Base-by-base conservation (phyloP, 2,329 filamentous ascomycete genomes). In the Xylariomycetidae sp. region DNA sequence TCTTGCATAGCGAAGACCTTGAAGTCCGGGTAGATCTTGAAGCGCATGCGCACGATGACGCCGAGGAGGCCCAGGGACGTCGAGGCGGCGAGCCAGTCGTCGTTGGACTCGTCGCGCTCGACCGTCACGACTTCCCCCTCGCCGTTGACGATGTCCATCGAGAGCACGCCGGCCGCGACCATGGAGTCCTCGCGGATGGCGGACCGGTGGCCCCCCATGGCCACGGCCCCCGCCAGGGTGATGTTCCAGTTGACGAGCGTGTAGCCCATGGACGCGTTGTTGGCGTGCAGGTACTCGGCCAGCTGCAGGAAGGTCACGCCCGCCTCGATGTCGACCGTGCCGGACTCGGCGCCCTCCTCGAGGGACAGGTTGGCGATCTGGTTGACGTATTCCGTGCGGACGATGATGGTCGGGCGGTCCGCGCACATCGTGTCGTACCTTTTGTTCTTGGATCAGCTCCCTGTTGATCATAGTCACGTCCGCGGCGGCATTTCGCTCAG, bases 231-330 rank as follows among this genome's bases (percentile, higher is more conserved):
- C 1, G 65, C 69, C 22, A 72, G 56, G 5, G 64, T 70, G 34
- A 72, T 72, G 40, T 72, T 72, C 69, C 69, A 73, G 46, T 72
- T 73, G 4, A 72, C 68, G 4, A 73, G 53, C 1, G 67, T 68
- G 33, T 70, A 70, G 13, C 69, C 69, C 27, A 71, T 63, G 16
- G 62, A 66, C 8, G 67, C 69, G 12, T 58, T 61, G 16, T 61
- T 55, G 17, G 57, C 55, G 37, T 72, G 69, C 18, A 73, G 58
- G 37, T 64, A 71, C 35, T 69, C 67, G 2, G 69, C 67, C 4
- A 72, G 61, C 56, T 70, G 64, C 37, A 70, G 59, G 40, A 72
- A 72, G 0, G 68, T 72, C 8, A 71, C 67, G n/a, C 69, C 68
- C 3, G 62, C 67, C 42, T 73, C 68, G 26, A 73, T 62, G 37